Evolutionary conservation across 805 yeast genomes (phyloP), one percentile per base, ranked within the genome.

Genomic region (Schwanniomyces pseudopolymorphus): DNA sequence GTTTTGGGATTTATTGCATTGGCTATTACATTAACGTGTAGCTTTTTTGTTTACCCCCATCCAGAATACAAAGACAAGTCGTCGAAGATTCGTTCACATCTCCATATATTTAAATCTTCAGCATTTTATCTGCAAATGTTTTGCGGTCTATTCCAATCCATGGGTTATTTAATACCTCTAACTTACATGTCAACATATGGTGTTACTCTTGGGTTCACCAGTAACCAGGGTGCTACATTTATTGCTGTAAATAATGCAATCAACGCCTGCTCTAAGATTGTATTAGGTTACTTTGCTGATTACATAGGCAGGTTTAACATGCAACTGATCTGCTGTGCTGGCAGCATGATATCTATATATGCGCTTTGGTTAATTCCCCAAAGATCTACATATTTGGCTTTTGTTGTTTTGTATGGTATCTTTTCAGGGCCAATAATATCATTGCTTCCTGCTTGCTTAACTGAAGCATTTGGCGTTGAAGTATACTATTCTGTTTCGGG

Each of bases 351-450:
- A 2, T 48, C 56, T 5, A 43, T 58, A 2, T 58, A 54, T 40
- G 48, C 57, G 10, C 45, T 58, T 13, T 57, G 61, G 63, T 27
- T 27, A n/a, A 52, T 62, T 6, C 51, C 49, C 7, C 45, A 60
- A 0, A 52, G 55, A 42, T 52, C 36, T 1, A 55, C 67, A 4
- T 68, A 60, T 43, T 46, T 67, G 3, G 47, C 63, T 5, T 66
- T 67, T 48, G 64, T 68, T 10, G 63, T 67, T 0, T 21, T 66
- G 1, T 68, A 66, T 42, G 73, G 72, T 11, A 61, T 66, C 3
- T 60, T 61, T 25, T 61, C 70, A 0, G 73, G 72, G 3, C 68
- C 69, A 1, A 66, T 65, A 19, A 63, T 67, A n/a, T n/a, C n/a
- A n/a, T 5, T 67, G 6, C 45, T 67, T 25, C 73, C 72, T 3